These are phyloP conservation scores for Cladosporium sp. DNA, from an alignment of 2,329 filamentous ascomycete species.

Conservation along the genomic window DNA sequence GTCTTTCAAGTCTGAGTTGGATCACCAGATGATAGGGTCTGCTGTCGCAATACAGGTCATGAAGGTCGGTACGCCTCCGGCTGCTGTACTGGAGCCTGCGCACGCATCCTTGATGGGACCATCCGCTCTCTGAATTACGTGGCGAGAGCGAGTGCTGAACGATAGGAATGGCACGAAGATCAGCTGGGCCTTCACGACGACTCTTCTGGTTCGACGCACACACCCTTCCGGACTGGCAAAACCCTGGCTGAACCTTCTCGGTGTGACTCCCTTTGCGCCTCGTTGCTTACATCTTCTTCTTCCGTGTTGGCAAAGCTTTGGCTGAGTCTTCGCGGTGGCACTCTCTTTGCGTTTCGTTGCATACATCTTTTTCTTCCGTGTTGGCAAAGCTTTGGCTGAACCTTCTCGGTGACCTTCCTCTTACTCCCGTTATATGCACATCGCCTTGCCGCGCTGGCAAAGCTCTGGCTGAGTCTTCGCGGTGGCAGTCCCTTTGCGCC, in stretches of 20 bases:
- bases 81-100: background rate
- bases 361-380: background rate
- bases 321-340: background rate
- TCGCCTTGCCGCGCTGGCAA: background rate
- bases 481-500: background rate
- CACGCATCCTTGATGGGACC: background rate
- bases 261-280: background rate
- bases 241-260: background rate
- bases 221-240: background rate
- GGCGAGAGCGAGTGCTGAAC: background rate
- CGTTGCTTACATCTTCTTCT: background rate
- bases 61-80: background rate
- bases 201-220: background rate
- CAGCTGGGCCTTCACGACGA: background rate
- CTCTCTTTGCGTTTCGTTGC: no score
- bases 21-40: background rate
- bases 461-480: background rate
- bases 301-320: background rate
- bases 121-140: background rate
- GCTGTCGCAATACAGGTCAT: background rate
- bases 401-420: background rate
- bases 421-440: background rate
- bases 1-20: background rate
- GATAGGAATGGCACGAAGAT: background rate
- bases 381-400: background rate